Percentiles rank a stretch among this genome's conserved stretches.
phyloP scores from a whole-genome alignment of 331 rosid genomes.

The Malus hybrid region DNA sequence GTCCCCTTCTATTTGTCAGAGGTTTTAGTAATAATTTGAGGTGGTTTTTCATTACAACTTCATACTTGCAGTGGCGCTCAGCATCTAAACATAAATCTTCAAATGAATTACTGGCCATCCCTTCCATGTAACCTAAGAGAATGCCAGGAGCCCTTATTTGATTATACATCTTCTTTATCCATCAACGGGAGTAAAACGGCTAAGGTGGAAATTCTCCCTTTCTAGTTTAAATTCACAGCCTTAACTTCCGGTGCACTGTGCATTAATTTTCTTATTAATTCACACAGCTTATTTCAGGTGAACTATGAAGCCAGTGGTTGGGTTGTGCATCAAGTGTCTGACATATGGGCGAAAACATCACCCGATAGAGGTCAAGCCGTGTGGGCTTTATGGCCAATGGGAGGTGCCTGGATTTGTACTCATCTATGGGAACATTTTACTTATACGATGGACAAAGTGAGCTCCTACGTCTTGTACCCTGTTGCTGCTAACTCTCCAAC shows the following conservation, averaged over 20 bases:
- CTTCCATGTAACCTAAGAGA: constrained; percentile 85
- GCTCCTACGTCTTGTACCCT: constrained; percentile 11
- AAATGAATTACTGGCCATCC: constrained; percentile 97
- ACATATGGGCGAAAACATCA: constrained; percentile 88
- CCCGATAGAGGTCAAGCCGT: constrained; percentile 87
- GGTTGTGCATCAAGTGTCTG: constrained; percentile 97
- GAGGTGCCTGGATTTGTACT: constrained; percentile 90
- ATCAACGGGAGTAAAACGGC: constrained; percentile 76
- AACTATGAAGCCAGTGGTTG: constrained; percentile 84
- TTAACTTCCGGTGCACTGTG: not conserved
- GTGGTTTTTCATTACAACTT: constrained; percentile 16
- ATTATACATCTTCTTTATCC: constrained; percentile 52
- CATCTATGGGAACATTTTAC: constrained; percentile 94
- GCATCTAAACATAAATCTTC: constrained; percentile 85
- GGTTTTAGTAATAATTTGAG: constrained; percentile 9
- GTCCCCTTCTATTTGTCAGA: not conserved
- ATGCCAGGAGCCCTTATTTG: constrained; percentile 91
- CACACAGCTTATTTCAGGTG: constrained; percentile 44
- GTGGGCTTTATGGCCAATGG: constrained; percentile 98
- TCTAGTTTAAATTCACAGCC: constrained; percentile 1
- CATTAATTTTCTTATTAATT: not conserved
- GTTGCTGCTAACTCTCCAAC: not conserved
- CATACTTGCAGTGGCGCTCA: constrained; percentile 73
- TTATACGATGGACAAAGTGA: constrained; percentile 82
- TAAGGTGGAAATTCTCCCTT: constrained; percentile 47